Conservation (phyloP, 257 asterid genomes). For the Phtheirospermum japonicum region DNA sequence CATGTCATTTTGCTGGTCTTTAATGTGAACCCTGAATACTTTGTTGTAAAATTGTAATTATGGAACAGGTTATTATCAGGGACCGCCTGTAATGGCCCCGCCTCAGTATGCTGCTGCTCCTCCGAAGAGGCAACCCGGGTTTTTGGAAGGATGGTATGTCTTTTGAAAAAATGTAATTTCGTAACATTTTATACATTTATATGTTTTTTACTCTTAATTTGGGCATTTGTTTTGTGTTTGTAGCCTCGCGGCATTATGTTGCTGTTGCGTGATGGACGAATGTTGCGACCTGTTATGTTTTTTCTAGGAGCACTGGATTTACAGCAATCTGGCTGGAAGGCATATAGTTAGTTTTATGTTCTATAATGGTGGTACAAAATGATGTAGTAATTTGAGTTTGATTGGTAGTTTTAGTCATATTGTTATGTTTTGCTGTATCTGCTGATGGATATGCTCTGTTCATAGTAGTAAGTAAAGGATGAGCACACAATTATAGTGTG, state of each 20-base stretch:
- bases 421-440: too few relatives aligned
- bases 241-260: conserved; percentile 71
- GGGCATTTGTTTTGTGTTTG: conserved; percentile 14
- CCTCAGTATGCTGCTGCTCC: conserved; percentile 68
- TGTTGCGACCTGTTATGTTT: conserved; percentile 52
- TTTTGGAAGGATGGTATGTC: conserved; percentile 61
- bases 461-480: too few relatives aligned
- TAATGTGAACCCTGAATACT: background rate
- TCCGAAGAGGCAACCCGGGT: conserved; percentile 44
- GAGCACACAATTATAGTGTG: too few relatives aligned
- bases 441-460: too few relatives aligned
- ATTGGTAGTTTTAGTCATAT: background rate
- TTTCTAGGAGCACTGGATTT: conserved; percentile 21
- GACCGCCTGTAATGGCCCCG: conserved; percentile 82
- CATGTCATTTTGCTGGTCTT: too few relatives aligned
- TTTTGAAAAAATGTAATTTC: background rate
- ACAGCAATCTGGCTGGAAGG: too few relatives aligned
- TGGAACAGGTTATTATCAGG: conserved; percentile 62
- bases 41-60: background rate
- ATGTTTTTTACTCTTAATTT: background rate
- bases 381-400: background rate
- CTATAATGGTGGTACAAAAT: too few relatives aligned
- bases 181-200: background rate
- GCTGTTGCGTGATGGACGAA: conserved; percentile 66
- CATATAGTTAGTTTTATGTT: too few relatives aligned